These are phyloP conservation scores for Heliamphora pulchella DNA, from an alignment of 179 eudicot genomes.

Conservation along the genomic window DNA sequence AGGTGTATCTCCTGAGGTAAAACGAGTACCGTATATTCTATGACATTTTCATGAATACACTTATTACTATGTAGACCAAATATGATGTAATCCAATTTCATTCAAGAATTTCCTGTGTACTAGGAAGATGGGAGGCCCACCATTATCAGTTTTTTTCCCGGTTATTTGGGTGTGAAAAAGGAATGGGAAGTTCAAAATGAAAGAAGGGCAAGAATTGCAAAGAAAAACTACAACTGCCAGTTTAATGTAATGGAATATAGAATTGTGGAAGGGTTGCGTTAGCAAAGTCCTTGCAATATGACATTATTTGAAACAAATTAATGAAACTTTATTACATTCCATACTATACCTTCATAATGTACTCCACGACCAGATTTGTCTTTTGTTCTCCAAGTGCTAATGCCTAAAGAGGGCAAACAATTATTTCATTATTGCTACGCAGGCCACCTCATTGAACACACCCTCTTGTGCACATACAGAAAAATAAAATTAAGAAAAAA, in stretches of 20 bases:
- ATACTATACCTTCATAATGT: conserved; percentile 68
- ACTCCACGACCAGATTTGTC: conserved; percentile 65
- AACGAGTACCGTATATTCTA: not conserved
- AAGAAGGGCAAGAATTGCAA: not conserved
- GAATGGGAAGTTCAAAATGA: conserved; percentile 11
- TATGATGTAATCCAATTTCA: not conserved
- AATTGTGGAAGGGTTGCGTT: not conserved
- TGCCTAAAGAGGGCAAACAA: conserved; percentile 43
- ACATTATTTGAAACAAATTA: not conserved
- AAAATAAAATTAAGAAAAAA: too few species aligned
- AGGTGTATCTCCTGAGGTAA: not conserved
- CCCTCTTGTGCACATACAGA: not conserved
- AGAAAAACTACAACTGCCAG: not conserved
- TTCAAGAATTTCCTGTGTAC: not conserved
- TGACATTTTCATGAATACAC: not conserved
- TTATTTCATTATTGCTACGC: not conserved
- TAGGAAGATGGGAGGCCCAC: not conserved
- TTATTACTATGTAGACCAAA: not conserved
- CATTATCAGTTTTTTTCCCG: not conserved
- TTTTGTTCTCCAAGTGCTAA: conserved; percentile 68
- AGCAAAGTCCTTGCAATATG: not conserved
- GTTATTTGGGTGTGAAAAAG: not conserved
- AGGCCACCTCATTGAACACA: not conserved
- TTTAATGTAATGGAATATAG: not conserved
- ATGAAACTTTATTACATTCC: not conserved